Base-by-base conservation (phyloP, 495 filamentous ascomycete genomes). In the Podospora sp. region DNA sequence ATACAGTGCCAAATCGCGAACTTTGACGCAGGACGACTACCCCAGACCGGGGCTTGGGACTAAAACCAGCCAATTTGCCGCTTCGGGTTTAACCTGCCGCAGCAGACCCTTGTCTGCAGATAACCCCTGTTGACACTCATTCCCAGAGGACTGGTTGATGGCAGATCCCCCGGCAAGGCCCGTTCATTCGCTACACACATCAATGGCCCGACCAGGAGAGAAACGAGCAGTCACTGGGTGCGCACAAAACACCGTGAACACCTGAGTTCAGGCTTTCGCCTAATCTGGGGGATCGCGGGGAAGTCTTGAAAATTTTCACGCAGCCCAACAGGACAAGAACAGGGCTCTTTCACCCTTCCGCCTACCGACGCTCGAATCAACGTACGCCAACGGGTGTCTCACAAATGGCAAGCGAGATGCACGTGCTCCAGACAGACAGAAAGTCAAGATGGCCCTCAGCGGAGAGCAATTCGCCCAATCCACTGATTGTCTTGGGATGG, bases 141-240 rank as follows among this genome's bases (percentile, higher is more conserved):
- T 68, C 66, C 66, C 66, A 68, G 61, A 59, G 66, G 25, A 63
- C 55, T 64, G 66, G 66, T 68, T 68, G 66, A 68, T 68, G 66
- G 66, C 22, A 51, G 52, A 58, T 58, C 51, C 53, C 66, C 66
- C 61, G 60, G 60, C 60, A 59, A 49, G 33, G 51, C 57, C 55
- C 65, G 35, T 50, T 63, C 52, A 63, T 63, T 68, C 51, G 66
- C 29, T 60, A 60, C 35, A 18, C 56, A 21, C 21, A 29, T 33
- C 65, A 56, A 52, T 29, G 57, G 63, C 63, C 52, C 33, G 56
- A 65, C 29, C n/a, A 14, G 21, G 29, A 40, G 63, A 65, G 29
- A 21, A 29, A 29, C 50, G n/a, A 27, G 49, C 12, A 24, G 22
- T 7, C 29, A 21, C 20, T 12, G 51, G 33, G 21, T 63, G 62